Base-by-base conservation (phyloP, 345 rosid species). In the Euphorbia pulcherrima region DNA sequence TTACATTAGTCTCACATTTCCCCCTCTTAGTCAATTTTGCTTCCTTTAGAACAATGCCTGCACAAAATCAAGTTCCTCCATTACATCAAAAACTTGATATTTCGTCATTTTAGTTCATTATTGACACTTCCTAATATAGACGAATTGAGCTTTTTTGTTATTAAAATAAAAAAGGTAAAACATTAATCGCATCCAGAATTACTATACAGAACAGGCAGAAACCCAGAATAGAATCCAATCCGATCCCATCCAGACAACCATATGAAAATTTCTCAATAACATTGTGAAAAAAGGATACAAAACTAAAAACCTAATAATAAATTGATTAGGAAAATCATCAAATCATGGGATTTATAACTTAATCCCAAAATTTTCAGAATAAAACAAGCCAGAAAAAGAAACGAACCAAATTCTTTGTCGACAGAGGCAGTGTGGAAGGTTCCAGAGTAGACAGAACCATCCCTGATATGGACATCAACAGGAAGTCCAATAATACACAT, bases 401-500 rank as follows among this genome's bases (percentile, higher is more conserved):
- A 68, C 75, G 29, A 58, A 85, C 93, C 88, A 30, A 74, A 82
- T n/a, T 74, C 86, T 60, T 83, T 79, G 30, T 86, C 89, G 62
- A 85, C 73, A 70, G 91, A 90, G 51, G 93, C 93, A 61, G 98
- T 87, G 80, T 86, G 83, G 76, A 88, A 87, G 67, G 80, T 71
- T 21, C 98, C 98, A 47, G 96, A 87, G 47, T 76, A 88, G 44
- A 87, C 83, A 41, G 98, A 88, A 54, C 97, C 96, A 62, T 92
- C 94, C 73, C 75, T 86, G 74, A 88, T 78, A 68, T 88, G 87
- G 40, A 88, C 97, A 46, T 93, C 92, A 71, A 87, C 98, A 6
- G 85, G 89, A 69, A 82, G 77, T 60, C 89, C 98, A 77, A 90
- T 78, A 60, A 93, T 79, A 74, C 84, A 75, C 86, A 86, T 79